A percentile compares a stretch with the other conserved stretches of the same genome.
Conservation (phyloP, 1,284 basidiomycete genomes). For the Cryptococcus floricola region DNA sequence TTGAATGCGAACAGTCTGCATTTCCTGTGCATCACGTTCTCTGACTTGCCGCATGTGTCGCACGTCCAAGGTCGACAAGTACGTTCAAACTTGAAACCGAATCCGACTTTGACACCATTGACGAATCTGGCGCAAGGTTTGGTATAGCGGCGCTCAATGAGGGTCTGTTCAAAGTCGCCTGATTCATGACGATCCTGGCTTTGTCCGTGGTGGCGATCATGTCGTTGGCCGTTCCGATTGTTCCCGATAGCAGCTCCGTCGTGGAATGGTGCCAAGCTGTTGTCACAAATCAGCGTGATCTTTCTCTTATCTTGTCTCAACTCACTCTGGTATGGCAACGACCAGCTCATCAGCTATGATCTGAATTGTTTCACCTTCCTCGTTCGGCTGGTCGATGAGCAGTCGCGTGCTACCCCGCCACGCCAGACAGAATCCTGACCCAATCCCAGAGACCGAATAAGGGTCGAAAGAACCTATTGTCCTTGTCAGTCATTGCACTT, state of each 20-base stretch:
- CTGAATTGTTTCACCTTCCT: conserved; percentile 76
- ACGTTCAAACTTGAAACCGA: conserved; percentile 79
- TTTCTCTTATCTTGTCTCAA: neutral
- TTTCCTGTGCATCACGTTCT: conserved; percentile 63
- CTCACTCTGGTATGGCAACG: conserved; percentile 77
- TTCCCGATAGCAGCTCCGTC: conserved; percentile 52
- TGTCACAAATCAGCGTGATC: neutral
- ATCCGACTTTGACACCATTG: conserved; percentile 86
- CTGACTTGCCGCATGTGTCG: conserved; percentile 50
- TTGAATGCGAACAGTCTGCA: conserved; percentile 80
- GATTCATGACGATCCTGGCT: conserved; percentile 1
- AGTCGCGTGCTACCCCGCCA: conserved; percentile 77
- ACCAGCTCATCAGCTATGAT: conserved; percentile 74
- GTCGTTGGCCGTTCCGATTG: neutral
- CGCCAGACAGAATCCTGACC: conserved; percentile 83
- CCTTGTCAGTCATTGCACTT: conserved; percentile 1
- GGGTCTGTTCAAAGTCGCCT: conserved; percentile 14
- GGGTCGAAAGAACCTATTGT: conserved; percentile 75
- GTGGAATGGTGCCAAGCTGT: conserved; percentile 50
- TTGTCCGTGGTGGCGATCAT: neutral
- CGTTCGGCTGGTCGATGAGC: conserved; percentile 68
- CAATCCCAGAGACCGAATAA: conserved; percentile 66
- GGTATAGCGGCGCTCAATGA: conserved; percentile 36
- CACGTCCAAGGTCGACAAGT: conserved; percentile 74
- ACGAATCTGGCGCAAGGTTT: conserved; percentile 75